Conservation (phyloP, 1,284 basidiomycete species). For the Tylopilus orsonianus region DNA sequence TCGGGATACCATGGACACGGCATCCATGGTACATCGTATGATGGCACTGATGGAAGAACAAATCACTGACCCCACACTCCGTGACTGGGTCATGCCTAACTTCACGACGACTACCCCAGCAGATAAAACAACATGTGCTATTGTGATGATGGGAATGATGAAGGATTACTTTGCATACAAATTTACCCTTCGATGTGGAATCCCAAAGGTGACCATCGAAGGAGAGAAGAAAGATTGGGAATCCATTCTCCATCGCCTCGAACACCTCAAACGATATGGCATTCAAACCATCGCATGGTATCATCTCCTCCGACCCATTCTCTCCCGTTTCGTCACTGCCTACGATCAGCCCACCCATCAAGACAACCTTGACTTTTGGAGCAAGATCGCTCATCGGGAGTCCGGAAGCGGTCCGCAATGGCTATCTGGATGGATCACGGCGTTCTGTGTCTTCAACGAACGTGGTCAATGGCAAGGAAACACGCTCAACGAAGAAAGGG, state of each 20-base stretch:
- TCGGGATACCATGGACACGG: slow-evolving; percentile 33
- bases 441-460: slow-evolving; percentile 39
- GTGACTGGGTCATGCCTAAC: slow-evolving; percentile 44
- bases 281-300: slow-evolving; percentile 38
- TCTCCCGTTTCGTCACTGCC: slow-evolving; percentile 37
- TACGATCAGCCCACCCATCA: slow-evolving; percentile 35
- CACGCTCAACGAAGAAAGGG: slow-evolving; percentile 32
- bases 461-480: slow-evolving; percentile 37
- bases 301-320: slow-evolving; percentile 39
- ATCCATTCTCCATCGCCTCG: slow-evolving; percentile 36
- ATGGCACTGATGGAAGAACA: slow-evolving; percentile 36
- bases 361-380: slow-evolving; percentile 40
- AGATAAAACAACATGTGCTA: slow-evolving; percentile 41
- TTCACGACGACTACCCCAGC: slow-evolving; percentile 47
- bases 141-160: slow-evolving; percentile 47
- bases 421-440: slow-evolving; percentile 43
- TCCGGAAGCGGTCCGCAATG: slow-evolving; percentile 28
- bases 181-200: slow-evolving; percentile 39
- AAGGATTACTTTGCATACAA: slow-evolving; percentile 41
- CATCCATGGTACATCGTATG: slow-evolving; percentile 34
- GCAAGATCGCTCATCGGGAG: slow-evolving; percentile 31
- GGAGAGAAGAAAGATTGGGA: slow-evolving; percentile 39
- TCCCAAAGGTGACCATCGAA: slow-evolving; percentile 48
- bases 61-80: slow-evolving; percentile 37
- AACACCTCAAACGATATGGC: slow-evolving; percentile 39